These are phyloP conservation scores for Pseudodiploospora longispora DNA, from an alignment of 2,329 filamentous ascomycete genomes.

Conservation along the genomic window DNA sequence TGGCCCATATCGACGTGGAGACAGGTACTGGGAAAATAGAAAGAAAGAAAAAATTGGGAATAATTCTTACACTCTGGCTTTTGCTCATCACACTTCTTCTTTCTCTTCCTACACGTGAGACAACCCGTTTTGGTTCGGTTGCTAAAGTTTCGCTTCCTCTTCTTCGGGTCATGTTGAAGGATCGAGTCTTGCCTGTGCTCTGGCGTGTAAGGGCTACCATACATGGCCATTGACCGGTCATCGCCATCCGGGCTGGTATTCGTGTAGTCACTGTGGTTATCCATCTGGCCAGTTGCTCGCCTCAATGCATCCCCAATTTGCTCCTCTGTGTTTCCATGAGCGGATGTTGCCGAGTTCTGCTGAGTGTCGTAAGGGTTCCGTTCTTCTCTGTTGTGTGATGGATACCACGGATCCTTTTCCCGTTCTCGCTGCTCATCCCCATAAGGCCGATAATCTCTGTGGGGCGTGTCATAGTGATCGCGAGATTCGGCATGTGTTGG, in stretches of 20 bases:
- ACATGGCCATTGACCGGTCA: conserved; percentile 34
- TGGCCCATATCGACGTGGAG: background rate
- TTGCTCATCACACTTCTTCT: conserved; percentile 96
- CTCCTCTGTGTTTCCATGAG: conserved; percentile 42
- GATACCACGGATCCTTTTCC: conserved; percentile 44
- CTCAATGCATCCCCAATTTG: conserved; percentile 37
- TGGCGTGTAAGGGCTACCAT: conserved; percentile 35
- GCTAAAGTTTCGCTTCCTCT: conserved; percentile 75
- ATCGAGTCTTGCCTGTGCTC: conserved; percentile 41
- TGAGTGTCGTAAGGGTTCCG: conserved; percentile 38
- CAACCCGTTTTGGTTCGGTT: conserved; percentile 95
- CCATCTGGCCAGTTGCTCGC: conserved; percentile 36
- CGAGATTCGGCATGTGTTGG: conserved; percentile 28
- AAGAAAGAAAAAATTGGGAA: background rate
- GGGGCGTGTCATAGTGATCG: conserved; percentile 34
- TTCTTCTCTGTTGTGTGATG: conserved; percentile 39
- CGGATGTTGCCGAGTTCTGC: conserved; percentile 36
- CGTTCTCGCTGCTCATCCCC: conserved; percentile 32
- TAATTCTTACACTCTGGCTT: conserved; percentile 76
- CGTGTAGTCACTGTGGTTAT: conserved; percentile 39
- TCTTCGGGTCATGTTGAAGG: conserved; percentile 55
- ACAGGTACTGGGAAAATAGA: no score
- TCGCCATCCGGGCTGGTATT: conserved; percentile 48
- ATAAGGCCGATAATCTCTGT: conserved; percentile 37
- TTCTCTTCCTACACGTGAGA: conserved; percentile 80